Percentiles rank a stretch among this genome's conserved stretches.
Evolutionary conservation across 106 monocot genomes (phyloP).

Genomic region (Agapanthus africanus): DNA sequence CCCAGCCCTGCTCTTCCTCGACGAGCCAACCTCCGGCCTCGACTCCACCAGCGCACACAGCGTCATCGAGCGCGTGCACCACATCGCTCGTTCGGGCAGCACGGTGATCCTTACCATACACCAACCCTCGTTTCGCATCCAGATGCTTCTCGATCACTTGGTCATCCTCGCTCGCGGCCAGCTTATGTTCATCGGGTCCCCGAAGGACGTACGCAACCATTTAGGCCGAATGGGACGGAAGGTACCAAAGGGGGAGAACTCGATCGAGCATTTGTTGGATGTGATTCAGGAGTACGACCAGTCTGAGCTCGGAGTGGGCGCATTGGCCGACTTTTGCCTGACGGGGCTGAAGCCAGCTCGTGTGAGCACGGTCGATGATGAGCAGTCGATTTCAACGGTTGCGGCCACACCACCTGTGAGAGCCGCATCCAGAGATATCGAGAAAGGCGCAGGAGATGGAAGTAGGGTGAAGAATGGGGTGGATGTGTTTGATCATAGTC

Average conservation of each 20-base stretch:
- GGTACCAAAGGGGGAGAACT: conserved; percentile 36
- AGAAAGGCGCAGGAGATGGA: background rate
- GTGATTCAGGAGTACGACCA: conserved; percentile 39
- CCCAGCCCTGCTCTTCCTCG: conserved; percentile 34
- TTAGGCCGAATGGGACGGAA: conserved; percentile 30
- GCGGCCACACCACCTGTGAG: background rate
- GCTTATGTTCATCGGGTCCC: conserved; percentile 29
- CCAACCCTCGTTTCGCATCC: conserved; percentile 33
- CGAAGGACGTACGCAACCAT: conserved; percentile 24
- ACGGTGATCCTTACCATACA: conserved; percentile 39
- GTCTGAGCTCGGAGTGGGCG: conserved; percentile 24
- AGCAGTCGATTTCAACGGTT: conserved; percentile 12
- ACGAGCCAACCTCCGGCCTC: conserved; percentile 40
- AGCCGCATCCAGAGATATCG: background rate
- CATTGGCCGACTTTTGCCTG: conserved; percentile 34
- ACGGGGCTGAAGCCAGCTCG: conserved; percentile 36
- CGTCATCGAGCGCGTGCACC: conserved; percentile 33
- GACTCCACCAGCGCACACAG: conserved; percentile 42
- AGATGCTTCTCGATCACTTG: conserved; percentile 30
- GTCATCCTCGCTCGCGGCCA: conserved; percentile 30
- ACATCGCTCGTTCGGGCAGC: conserved; percentile 41
- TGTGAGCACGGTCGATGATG: conserved; percentile 10
- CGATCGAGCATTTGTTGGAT: conserved; percentile 34
- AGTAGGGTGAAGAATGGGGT: background rate
- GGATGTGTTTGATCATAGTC: conserved; percentile 12